Base-by-base conservation (phyloP, 2,329 filamentous ascomycete genomes). In the Diplodia corticola region DNA sequence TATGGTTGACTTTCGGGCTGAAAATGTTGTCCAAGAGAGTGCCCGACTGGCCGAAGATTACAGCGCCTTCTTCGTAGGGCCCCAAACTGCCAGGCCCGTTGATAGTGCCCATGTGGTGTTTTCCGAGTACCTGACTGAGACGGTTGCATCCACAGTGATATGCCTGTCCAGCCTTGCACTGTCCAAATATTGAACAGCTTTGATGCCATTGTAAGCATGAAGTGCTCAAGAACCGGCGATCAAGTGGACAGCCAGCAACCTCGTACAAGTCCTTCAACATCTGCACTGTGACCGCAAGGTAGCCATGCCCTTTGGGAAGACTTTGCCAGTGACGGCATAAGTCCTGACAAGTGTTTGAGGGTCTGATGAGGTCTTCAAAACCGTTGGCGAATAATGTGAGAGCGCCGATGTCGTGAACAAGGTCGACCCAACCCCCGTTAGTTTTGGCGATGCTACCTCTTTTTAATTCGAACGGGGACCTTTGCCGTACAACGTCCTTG, bases 131-230 rank as follows among this genome's bases (percentile, higher is more conserved):
- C 10, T 40, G 37, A 7, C 17, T 40, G 17, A 40, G 37, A 1
- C 37, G 37, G 17, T 7, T 40, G 3, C 37, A 40, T n/a, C 37
- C 37, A 24, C 51, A 54, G 12, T 28, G 28, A 22, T 28, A 22
- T 15, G 17, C 13, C n/a, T 4, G 1, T 17, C 13, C 28, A 1
- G 17, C 17, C 1, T 54, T 4, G 51, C 51, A 54, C 4, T 26
- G 26, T 2, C 15, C 15, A 28, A 54, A 54, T 10, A 54, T n/a
- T 15, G 51, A n/a, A 12, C 12, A 5, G 17, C n/a, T 70, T 60
- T 63, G 66, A 44, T 72, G 68, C 70, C 70, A 72, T 24, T 65
- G 69, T 2, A 72, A 46, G 7, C 67, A 49, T 5, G 66, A 67
- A 20, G 55, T 68, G 20, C 68, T 69, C 9, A 72, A 59, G 40